Conservation (phyloP, 192 early-diverging fungal species). For the Mortierella hygrophila region DNA sequence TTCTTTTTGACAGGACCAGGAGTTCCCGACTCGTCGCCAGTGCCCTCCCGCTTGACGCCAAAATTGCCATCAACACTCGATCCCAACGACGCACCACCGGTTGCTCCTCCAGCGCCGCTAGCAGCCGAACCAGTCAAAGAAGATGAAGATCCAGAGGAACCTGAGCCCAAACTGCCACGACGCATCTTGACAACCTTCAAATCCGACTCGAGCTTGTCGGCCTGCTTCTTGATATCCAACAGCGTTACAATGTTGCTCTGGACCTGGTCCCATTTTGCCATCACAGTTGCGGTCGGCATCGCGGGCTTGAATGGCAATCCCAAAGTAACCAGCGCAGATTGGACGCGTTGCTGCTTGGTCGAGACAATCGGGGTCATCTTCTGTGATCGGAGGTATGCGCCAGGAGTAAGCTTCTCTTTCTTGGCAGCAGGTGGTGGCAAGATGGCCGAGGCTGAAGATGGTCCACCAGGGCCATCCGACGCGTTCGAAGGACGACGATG, state of each 20-base stretch:
- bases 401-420: constrained; percentile 70
- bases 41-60: constrained; percentile 49
- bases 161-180: constrained; percentile 38
- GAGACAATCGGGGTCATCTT: constrained; percentile 68
- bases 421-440: constrained; percentile 41
- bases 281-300: constrained; percentile 87
- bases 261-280: constrained; percentile 83
- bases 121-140: background rate
- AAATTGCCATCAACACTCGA: constrained; percentile 2
- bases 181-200: constrained; percentile 62
- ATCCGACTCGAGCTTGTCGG: constrained; percentile 86
- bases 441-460: background rate
- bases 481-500: constrained; percentile 43
- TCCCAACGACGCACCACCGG: background rate
- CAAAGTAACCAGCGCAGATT: constrained; percentile 21
- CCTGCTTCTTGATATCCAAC: constrained; percentile 86
- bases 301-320: constrained; percentile 69
- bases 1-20: constrained; percentile 46
- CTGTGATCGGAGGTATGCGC: constrained; percentile 74
- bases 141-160: constrained; percentile 23
- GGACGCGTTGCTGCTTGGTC: constrained; percentile 51
- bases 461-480: constrained; percentile 12
- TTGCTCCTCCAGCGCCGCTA: constrained; percentile 4
- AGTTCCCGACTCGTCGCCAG: constrained; percentile 27
- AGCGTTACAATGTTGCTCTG: constrained; percentile 80